Conservation (phyloP, 2,329 filamentous ascomycete species). For the Aspergillus tanneri region DNA sequence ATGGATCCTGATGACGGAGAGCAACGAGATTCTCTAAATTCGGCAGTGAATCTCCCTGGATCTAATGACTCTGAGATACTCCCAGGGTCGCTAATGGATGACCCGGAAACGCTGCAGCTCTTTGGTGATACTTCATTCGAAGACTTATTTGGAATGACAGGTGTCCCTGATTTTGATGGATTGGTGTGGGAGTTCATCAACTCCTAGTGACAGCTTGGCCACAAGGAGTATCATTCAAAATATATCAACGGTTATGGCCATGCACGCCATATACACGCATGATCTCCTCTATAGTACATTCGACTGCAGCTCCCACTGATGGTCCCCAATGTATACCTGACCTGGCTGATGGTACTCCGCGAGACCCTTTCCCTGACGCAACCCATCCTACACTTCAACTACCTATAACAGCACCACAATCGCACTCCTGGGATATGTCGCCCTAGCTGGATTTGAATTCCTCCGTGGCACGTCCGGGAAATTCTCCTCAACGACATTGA, state of each 20-base stretch:
- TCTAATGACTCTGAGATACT: neutral
- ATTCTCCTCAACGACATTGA: slow-evolving; percentile 33
- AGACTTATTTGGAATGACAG: slow-evolving; percentile 26
- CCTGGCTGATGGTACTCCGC: slow-evolving; percentile 26
- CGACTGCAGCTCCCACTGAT: slow-evolving; percentile 22
- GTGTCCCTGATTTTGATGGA: slow-evolving; percentile 30
- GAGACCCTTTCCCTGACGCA: slow-evolving; percentile 25
- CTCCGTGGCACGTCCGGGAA: slow-evolving; percentile 25
- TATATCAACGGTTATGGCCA: no score
- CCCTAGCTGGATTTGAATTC: slow-evolving; percentile 15
- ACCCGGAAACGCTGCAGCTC: slow-evolving; percentile 10
- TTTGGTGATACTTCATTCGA: slow-evolving; percentile 23
- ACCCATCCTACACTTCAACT: slow-evolving; percentile 29
- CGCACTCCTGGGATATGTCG: slow-evolving; percentile 26
- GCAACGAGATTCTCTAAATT: neutral
- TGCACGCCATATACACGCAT: neutral
- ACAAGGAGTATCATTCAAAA: neutral
- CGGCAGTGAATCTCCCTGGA: neutral
- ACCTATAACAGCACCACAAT: slow-evolving; percentile 26
- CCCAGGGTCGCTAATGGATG: neutral
- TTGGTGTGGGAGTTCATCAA: slow-evolving; percentile 32
- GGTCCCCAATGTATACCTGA: slow-evolving; percentile 23
- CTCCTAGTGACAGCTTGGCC: neutral
- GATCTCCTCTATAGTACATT: neutral
- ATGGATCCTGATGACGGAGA: neutral